These are phyloP conservation scores for Litsea cubeba DNA, from an alignment of 164 flowering plant species.

Conservation along the genomic window DNA sequence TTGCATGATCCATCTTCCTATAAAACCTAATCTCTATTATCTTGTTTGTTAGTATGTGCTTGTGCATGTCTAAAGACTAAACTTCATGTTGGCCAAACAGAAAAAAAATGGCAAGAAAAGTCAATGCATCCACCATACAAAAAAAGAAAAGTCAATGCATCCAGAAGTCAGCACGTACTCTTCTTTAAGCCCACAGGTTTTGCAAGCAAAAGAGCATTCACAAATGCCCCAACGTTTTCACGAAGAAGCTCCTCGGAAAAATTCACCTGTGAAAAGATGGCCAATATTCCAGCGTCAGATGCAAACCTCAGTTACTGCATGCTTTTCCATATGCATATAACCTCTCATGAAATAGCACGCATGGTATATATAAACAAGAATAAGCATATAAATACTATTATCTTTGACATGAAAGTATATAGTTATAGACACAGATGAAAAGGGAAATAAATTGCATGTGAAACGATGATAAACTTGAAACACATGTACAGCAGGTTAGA, in stretches of 20 bases:
- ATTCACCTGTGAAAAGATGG: constrained; percentile 42
- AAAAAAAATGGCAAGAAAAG: too few species aligned
- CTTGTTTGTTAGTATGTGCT: neutral
- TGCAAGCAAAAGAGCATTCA: constrained; percentile 83
- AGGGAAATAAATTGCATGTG: too few species aligned
- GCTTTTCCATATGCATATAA: neutral
- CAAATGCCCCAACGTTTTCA: constrained; percentile 88
- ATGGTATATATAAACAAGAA: neutral
- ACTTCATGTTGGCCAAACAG: neutral
- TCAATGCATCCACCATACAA: too few species aligned
- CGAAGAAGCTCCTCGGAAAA: constrained; percentile 68
- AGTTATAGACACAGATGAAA: too few species aligned
- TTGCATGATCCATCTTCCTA: neutral
- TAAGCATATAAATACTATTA: too few species aligned
- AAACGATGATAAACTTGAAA: too few species aligned
- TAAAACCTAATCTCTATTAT: neutral
- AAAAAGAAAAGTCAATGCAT: neutral
- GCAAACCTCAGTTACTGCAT: too few species aligned
- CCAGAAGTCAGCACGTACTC: constrained; percentile 49
- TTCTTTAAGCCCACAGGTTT: constrained; percentile 93
- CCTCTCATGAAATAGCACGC: neutral
- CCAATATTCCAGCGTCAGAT: constrained; percentile 10
- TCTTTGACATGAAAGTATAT: too few species aligned
- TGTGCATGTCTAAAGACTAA: neutral
- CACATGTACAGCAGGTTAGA: too few species aligned